Evolutionary conservation across 2,329 filamentous ascomycete species (phyloP).

Genomic region (Chalaropsis ovoidea): DNA sequence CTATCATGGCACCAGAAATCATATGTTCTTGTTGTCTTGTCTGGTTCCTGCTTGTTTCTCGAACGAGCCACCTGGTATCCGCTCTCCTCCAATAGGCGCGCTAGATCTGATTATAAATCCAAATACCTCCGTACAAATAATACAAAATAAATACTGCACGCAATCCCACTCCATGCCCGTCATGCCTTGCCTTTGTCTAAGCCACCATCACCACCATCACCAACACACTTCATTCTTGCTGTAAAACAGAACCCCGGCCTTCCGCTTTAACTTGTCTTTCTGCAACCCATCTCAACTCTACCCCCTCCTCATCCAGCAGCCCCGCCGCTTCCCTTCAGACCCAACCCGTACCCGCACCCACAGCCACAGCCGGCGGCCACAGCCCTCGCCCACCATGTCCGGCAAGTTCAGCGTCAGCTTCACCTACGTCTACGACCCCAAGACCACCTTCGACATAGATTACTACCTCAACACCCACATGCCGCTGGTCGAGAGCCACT

Average conservation of each 20-base stretch:
- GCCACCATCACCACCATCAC: not conserved
- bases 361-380: not conserved
- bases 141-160: not conserved
- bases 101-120: not conserved
- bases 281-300: not conserved
- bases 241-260: not conserved
- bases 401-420: slow-evolving; percentile 18
- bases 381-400: slow-evolving; percentile 5
- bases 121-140: not conserved
- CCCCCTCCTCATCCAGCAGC: not conserved
- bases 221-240: not conserved
- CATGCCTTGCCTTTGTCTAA: not conserved
- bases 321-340: not conserved
- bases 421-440: slow-evolving; percentile 17
- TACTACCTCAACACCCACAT: slow-evolving; percentile 43
- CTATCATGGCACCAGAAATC: not conserved
- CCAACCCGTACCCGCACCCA: not conserved
- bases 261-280: not conserved
- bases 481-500: slow-evolving; percentile 35
- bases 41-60: not conserved
- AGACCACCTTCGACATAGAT: slow-evolving; percentile 37
- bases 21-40: not conserved
- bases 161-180: not conserved
- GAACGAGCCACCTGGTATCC: not conserved
- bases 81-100: too few species aligned